A percentile compares a stretch with the other conserved stretches of the same genome.
Conservation (phyloP, 2,329 filamentous ascomycete genomes). For the Cercospora sesami region DNA sequence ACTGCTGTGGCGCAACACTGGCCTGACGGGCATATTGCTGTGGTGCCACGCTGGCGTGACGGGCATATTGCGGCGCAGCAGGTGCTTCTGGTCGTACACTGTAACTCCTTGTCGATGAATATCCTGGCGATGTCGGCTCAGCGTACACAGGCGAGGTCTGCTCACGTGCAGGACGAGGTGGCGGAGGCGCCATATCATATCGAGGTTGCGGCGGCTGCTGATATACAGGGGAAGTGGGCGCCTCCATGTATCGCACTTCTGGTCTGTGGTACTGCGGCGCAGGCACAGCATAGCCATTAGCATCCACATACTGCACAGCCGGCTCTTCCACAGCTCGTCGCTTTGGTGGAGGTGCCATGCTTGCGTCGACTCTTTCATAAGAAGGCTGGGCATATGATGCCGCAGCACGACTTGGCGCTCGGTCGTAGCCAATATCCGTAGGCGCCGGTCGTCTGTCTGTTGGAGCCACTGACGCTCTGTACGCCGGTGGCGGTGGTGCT, state of each 20-base stretch:
- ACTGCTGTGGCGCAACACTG: conserved; percentile 47
- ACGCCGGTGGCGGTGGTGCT: conserved; percentile 27
- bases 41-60: conserved; percentile 45
- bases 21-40: conserved; percentile 42
- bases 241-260: conserved; percentile 28
- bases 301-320: conserved; percentile 33
- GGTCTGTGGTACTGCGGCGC: conserved; percentile 15
- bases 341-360: conserved; percentile 32
- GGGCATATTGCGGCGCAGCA: conserved; percentile 32
- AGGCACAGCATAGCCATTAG: conserved; percentile 31
- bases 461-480: conserved; percentile 56
- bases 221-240: conserved; percentile 34
- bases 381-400: conserved; percentile 37
- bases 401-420: conserved; percentile 54
- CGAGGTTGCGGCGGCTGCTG: conserved; percentile 25
- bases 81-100: conserved; percentile 56
- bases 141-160: conserved; percentile 31
- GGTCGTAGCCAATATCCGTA: conserved; percentile 59
- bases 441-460: conserved; percentile 23
- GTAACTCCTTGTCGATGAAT: conserved; percentile 31
- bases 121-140: conserved; percentile 10
- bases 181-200: conserved; percentile 28
- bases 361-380: conserved; percentile 43
- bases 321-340: conserved; percentile 28
- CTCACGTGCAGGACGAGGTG: conserved; percentile 40